phyloP scores from a whole-genome alignment of 2,329 filamentous ascomycete species.

The Curvularia lunata region DNA sequence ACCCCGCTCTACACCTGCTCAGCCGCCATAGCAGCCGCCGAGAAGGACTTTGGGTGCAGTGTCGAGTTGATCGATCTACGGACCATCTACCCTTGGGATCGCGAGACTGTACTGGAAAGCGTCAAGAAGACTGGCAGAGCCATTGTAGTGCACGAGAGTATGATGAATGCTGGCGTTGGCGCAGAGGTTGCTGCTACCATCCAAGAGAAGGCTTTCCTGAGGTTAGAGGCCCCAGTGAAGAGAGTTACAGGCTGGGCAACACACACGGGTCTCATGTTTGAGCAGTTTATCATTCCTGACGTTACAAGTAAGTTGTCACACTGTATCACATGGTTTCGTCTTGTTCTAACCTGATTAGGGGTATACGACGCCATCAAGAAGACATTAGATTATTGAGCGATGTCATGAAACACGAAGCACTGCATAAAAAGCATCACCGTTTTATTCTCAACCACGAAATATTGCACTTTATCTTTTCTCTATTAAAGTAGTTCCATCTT shows the following conservation, averaged over 20 bases:
- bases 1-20: constrained; percentile 87
- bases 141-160: constrained; percentile 89
- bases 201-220: constrained; percentile 84
- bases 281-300: constrained; percentile 76
- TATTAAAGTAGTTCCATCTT: not conserved
- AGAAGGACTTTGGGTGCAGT: constrained; percentile 75
- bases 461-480: not conserved
- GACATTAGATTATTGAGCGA: constrained; percentile 52
- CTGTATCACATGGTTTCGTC: constrained; percentile 14
- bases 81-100: constrained; percentile 92
- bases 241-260: constrained; percentile 90
- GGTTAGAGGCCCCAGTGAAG: constrained; percentile 82
- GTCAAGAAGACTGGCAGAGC: constrained; percentile 86
- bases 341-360: constrained; percentile 36
- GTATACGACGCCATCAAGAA: constrained; percentile 59
- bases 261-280: constrained; percentile 79
- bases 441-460: not conserved
- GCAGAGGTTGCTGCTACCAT: constrained; percentile 89
- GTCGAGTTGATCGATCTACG: constrained; percentile 87
- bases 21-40: constrained; percentile 74
- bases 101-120: constrained; percentile 77
- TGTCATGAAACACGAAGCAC: not conserved
- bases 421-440: not conserved
- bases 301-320: constrained; percentile 74
- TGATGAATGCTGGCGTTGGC: constrained; percentile 87